Evolutionary conservation across 164 flowering plant genomes (phyloP).

Genomic region (Dillenia turbinata): DNA sequence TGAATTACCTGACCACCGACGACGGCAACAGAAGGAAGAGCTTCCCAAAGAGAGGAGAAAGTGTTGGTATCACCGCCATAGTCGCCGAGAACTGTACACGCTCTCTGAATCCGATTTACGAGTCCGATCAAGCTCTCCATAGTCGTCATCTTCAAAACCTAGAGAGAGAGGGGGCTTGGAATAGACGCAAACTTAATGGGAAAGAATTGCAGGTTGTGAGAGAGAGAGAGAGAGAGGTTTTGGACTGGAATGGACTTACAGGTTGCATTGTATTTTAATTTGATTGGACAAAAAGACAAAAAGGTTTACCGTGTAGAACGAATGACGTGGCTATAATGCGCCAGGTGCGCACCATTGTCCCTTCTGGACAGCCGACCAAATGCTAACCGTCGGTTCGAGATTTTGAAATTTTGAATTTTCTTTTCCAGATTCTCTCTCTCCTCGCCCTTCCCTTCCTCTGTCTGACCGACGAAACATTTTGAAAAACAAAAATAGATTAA

Average conservation of each 20-base stretch:
- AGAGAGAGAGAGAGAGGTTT: neutral
- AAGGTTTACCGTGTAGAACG: neutral
- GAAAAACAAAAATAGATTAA: too few relatives aligned
- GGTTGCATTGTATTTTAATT: too few relatives aligned
- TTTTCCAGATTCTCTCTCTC: too few relatives aligned
- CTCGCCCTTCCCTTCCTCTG: too few relatives aligned
- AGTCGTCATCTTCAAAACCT: conserved; percentile 39
- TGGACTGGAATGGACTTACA: neutral
- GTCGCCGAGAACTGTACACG: conserved; percentile 84
- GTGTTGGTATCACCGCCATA: conserved; percentile 50
- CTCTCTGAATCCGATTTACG: conserved; percentile 80
- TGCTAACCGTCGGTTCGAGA: too few relatives aligned
- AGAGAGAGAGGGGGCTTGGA: neutral
- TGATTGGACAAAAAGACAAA: neutral
- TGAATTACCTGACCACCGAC: conserved; percentile 70
- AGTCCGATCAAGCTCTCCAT: conserved; percentile 95
- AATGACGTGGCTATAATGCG: neutral
- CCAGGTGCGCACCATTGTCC: neutral
- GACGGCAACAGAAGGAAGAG: conserved; percentile 72
- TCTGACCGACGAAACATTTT: too few relatives aligned
- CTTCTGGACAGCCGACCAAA: too few relatives aligned
- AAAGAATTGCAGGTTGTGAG: too few relatives aligned
- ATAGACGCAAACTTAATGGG: neutral
- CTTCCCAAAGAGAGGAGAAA: conserved; percentile 69
- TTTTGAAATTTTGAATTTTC: too few relatives aligned